Percentiles rank a stretch among this genome's conserved stretches.
Conservation (phyloP, 306 rosid species). For the Carpinus fangiana region DNA sequence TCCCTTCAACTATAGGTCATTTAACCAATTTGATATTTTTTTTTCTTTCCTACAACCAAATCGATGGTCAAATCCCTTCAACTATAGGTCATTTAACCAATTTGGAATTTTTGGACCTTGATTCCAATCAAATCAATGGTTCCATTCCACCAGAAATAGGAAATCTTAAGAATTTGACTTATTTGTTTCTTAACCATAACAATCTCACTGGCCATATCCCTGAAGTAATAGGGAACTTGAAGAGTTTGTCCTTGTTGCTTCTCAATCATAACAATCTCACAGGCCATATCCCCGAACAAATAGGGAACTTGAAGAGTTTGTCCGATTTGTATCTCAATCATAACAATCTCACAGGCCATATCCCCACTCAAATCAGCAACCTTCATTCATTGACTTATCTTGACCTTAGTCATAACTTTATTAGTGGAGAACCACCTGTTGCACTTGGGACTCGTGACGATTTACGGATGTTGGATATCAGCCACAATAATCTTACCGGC, state of each 20-base stretch:
- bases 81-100: background rate
- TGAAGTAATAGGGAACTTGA: background rate
- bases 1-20: no score
- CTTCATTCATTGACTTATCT: no score
- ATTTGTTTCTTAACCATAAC: background rate
- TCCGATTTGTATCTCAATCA: background rate
- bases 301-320: background rate
- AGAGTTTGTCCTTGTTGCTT: background rate
- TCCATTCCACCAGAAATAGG: background rate
- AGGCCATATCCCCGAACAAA: background rate
- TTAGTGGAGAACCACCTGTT: background rate
- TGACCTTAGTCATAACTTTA: background rate
- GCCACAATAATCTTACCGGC: background rate
- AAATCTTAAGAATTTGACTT: background rate
- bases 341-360: background rate
- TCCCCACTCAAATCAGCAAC: no score
- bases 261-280: background rate
- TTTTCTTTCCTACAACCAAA: no score
- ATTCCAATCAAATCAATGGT: background rate
- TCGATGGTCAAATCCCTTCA: no score
- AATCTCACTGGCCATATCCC: background rate
- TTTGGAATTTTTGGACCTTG: rapidly evolving
- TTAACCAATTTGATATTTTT: no score
- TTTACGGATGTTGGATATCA: background rate
- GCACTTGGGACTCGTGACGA: no score